These are phyloP conservation scores for Ophiostoma pallidulum DNA, from an alignment of 2,329 filamentous ascomycete genomes.

Conservation along the genomic window DNA sequence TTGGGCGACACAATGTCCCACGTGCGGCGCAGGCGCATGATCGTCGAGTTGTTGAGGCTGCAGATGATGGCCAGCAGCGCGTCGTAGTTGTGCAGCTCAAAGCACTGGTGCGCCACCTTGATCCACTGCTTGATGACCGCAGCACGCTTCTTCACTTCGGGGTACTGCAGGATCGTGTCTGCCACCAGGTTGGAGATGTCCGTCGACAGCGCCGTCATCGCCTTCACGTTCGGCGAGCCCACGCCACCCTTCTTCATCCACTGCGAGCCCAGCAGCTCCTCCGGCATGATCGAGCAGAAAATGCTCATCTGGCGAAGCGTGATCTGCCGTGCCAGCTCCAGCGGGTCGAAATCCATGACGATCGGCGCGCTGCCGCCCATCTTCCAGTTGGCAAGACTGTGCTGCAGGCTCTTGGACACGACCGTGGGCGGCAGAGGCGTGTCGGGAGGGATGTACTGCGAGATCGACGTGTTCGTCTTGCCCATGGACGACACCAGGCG, in stretches of 20 bases:
- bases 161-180: conserved; percentile 77
- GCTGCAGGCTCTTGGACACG: conserved; percentile 67
- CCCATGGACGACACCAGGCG: conserved; percentile 77
- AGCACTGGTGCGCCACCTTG: conserved; percentile 78
- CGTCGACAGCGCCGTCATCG: conserved; percentile 87
- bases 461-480: conserved; percentile 71
- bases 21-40: conserved; percentile 76
- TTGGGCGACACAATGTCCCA: conserved; percentile 85
- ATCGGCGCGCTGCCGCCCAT: conserved; percentile 55
- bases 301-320: conserved; percentile 86
- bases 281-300: conserved; percentile 84
- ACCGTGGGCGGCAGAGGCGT: conserved; percentile 59
- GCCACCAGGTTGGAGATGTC: conserved; percentile 88
- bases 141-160: conserved; percentile 90
- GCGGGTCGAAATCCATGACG: conserved; percentile 81
- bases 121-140: conserved; percentile 95
- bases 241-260: conserved; percentile 85
- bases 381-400: conserved; percentile 64
- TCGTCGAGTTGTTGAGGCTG: conserved; percentile 83
- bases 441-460: conserved; percentile 61
- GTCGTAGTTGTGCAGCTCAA: conserved; percentile 92
- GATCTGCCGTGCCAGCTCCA: conserved; percentile 85
- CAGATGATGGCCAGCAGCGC: conserved; percentile 95
- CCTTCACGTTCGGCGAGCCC: conserved; percentile 79
- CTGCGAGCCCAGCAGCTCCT: conserved; percentile 83